These are phyloP conservation scores for Platanthera zijinensis DNA, from an alignment of 106 monocot species.

Conservation along the genomic window DNA sequence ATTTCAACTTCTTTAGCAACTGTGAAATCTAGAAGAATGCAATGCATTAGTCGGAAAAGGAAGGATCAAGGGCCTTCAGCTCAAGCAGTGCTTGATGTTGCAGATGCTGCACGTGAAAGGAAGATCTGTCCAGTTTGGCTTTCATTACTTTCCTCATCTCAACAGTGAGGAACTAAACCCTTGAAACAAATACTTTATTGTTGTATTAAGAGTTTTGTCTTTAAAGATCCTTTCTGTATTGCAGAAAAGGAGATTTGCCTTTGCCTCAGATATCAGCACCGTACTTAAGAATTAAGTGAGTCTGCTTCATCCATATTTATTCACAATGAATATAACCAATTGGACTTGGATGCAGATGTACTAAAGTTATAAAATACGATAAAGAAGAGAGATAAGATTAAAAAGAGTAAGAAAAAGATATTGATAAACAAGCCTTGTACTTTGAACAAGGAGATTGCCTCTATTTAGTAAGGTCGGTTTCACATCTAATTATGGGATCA, in stretches of 20 bases:
- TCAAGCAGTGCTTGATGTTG: conserved; percentile 41
- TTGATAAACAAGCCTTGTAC: no score
- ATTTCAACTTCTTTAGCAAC: conserved; percentile 11
- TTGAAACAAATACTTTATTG: not conserved
- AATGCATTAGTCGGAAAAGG: conserved; percentile 32
- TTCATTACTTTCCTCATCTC: conserved; percentile 48
- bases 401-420: no score
- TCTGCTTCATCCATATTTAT: not conserved
- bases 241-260: conserved; percentile 49
- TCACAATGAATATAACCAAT: not conserved
- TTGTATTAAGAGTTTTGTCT: not conserved
- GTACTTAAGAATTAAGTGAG: conserved; percentile 82
- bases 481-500: no score
- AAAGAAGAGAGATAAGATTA: no score
- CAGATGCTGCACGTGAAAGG: conserved; percentile 35
- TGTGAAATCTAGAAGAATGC: conserved; percentile 31
- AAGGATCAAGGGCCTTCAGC: conserved; percentile 34
- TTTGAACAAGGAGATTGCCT: no score
- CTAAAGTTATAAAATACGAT: no score
- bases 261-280: conserved; percentile 59
- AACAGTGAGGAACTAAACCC: conserved; percentile 40
- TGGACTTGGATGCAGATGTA: not conserved
- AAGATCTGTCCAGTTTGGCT: conserved; percentile 61
- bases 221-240: conserved; percentile 7
- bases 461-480: no score